These are phyloP conservation scores for Tolypocladium tropicale DNA, from an alignment of 2,329 filamentous ascomycete genomes.

Conservation along the genomic window DNA sequence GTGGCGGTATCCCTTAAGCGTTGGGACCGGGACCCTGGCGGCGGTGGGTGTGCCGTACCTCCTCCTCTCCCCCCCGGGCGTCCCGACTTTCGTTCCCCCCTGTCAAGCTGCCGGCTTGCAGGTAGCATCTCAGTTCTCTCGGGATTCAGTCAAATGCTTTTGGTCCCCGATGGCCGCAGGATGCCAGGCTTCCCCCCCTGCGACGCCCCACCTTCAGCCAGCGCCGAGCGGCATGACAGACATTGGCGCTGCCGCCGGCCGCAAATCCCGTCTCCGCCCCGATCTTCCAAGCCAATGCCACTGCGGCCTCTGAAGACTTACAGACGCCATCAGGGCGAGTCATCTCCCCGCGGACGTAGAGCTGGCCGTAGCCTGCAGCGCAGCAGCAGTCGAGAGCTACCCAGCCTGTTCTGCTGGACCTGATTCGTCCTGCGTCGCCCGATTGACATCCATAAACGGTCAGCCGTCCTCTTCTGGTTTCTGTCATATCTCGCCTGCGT, in stretches of 20 bases:
- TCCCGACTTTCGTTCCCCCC: neutral
- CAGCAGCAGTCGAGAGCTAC: neutral
- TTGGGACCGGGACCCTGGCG: neutral
- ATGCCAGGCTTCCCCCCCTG: too few species aligned
- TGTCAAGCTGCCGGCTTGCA: neutral
- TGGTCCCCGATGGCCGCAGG: constrained; percentile 5
- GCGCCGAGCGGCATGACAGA: neutral
- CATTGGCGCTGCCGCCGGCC: neutral
- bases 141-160: constrained; percentile 5
- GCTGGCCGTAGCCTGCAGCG: neutral
- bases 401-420: neutral
- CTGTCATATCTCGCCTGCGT: constrained; percentile 3
- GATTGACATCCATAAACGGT: neutral
- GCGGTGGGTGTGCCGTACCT: too few species aligned
- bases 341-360: too few species aligned
- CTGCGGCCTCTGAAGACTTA: neutral
- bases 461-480: neutral
- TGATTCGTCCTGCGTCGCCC: neutral
- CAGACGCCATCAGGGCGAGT: neutral
- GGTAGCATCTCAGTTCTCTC: constrained; percentile 7
- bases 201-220: neutral
- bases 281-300: neutral
- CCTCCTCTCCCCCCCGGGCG: too few species aligned
- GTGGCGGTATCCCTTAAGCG: neutral
- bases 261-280: neutral